These are phyloP conservation scores for Leccinum rimulosum DNA, from an alignment of 768 basidiomycete species.

Conservation along the genomic window DNA sequence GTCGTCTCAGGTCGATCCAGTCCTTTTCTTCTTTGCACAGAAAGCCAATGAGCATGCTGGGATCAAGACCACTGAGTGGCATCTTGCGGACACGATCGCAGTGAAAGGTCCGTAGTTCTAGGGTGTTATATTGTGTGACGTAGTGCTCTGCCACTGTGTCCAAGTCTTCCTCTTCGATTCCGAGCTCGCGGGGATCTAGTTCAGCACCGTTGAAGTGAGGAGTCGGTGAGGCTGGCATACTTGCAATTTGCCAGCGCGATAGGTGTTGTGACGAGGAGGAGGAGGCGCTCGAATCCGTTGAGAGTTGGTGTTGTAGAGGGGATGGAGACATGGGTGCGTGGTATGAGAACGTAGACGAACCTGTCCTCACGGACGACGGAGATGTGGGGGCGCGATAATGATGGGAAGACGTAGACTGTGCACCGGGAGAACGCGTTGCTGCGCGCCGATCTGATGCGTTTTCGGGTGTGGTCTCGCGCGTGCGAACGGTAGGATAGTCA, in stretches of 20 bases:
- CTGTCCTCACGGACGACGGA: slow-evolving; percentile 51
- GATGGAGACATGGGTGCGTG: slow-evolving; percentile 61
- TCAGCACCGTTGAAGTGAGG: slow-evolving; percentile 27
- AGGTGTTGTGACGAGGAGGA: slow-evolving; percentile 32
- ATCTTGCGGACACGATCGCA: slow-evolving; percentile 97
- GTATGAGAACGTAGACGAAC: slow-evolving; percentile 50
- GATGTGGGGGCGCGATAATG: slow-evolving; percentile 44
- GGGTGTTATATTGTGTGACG: slow-evolving; percentile 64
- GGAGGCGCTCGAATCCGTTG: slow-evolving; percentile 36
- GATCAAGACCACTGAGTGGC: slow-evolving; percentile 86
- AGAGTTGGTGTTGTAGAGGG: slow-evolving; percentile 64
- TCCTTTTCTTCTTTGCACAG: slow-evolving; percentile 79
- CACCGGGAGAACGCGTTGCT: slow-evolving; percentile 25
- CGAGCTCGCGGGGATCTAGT: slow-evolving; percentile 39
- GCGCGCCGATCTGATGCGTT: slow-evolving; percentile 27
- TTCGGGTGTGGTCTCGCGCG: slow-evolving; percentile 33
- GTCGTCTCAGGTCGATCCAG: slow-evolving; percentile 75
- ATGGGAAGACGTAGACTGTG: slow-evolving; percentile 19
- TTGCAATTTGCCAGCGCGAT: slow-evolving; percentile 29
- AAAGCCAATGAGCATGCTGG: slow-evolving; percentile 97
- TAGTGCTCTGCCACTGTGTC: slow-evolving; percentile 61
- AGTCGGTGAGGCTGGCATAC: slow-evolving; percentile 19
- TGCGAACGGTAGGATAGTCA: slow-evolving; percentile 22
- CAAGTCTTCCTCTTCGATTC: slow-evolving; percentile 30
- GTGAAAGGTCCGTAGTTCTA: slow-evolving; percentile 87